These are phyloP conservation scores for Hansenula lynferdii DNA, from an alignment of 1,139 yeast genomes.

Conservation along the genomic window DNA sequence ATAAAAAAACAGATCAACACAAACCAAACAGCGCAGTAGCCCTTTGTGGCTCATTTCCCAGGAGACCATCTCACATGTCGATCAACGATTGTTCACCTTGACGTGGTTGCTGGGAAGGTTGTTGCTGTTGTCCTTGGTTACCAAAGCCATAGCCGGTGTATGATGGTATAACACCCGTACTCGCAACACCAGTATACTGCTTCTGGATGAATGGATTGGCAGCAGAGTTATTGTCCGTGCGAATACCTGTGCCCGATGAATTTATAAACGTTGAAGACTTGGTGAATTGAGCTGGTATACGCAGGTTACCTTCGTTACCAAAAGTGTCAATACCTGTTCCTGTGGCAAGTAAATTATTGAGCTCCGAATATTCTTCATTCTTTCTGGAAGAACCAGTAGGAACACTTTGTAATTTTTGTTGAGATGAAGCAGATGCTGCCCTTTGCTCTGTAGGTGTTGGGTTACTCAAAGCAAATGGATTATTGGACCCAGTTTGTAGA, in stretches of 20 bases:
- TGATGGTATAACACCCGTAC: conserved; percentile 52
- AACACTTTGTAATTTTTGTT: conserved; percentile 33
- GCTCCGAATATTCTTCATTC: conserved; percentile 58
- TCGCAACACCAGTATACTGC: conserved; percentile 72
- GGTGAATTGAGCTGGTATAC: conserved; percentile 94
- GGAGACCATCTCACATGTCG: too few species aligned
- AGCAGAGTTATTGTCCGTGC: conserved; percentile 42
- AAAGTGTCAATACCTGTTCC: conserved; percentile 95
- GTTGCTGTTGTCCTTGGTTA: conserved; percentile 42
- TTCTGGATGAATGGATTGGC: conserved; percentile 64
- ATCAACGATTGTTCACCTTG: conserved; percentile 21
- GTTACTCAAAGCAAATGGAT: conserved; percentile 71
- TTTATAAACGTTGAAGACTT: conserved; percentile 74
- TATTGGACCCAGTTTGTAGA: conserved; percentile 70
- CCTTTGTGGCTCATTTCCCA: too few species aligned
- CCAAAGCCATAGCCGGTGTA: conserved; percentile 96
- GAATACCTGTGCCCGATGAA: conserved; percentile 83
- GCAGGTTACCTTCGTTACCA: conserved; percentile 87
- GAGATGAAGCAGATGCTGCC: conserved; percentile 23
- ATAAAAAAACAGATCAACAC: too few species aligned
- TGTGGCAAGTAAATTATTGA: conserved; percentile 72
- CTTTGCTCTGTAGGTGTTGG: conserved; percentile 22
- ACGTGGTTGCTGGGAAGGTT: conserved; percentile 27
- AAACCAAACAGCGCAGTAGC: too few species aligned
- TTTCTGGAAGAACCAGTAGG: conserved; percentile 43